Conservation (phyloP, 2,329 filamentous ascomycete genomes). For the Talaromyces sp. region DNA sequence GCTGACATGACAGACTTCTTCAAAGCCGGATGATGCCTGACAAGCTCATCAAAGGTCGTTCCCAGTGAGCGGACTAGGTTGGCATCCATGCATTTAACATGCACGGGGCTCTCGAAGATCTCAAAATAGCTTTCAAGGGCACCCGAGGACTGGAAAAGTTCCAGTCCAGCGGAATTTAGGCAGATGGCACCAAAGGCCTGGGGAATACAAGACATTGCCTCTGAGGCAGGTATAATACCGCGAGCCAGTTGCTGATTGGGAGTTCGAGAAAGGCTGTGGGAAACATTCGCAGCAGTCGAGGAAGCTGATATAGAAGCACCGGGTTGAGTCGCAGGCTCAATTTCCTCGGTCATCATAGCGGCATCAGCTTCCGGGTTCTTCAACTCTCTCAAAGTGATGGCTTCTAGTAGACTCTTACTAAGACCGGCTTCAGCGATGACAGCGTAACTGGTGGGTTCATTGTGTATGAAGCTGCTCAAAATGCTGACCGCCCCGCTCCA, state of each 20-base stretch:
- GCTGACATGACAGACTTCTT: conserved; percentile 76
- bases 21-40: conserved; percentile 84
- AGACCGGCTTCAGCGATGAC: conserved; percentile 93
- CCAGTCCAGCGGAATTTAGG: conserved; percentile 80
- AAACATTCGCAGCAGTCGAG: conserved; percentile 19
- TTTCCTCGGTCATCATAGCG: conserved; percentile 33
- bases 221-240: conserved; percentile 79
- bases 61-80: conserved; percentile 72
- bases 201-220: conserved; percentile 83
- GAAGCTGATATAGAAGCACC: conserved; percentile 33
- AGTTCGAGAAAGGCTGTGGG: conserved; percentile 32
- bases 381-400: conserved; percentile 58
- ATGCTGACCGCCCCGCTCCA: conserved; percentile 95
- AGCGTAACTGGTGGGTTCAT: conserved; percentile 94
- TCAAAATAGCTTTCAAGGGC: conserved; percentile 86
- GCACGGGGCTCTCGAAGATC: conserved; percentile 89
- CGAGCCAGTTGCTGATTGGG: conserved; percentile 48
- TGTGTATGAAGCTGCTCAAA: conserved; percentile 94
- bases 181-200: conserved; percentile 90
- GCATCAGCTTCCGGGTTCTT: conserved; percentile 33
- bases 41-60: conserved; percentile 85
- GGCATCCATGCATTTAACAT: conserved; percentile 80
- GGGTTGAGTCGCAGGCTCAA: conserved; percentile 34
- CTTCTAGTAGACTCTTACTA: conserved; percentile 78
- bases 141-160: conserved; percentile 76